Evolutionary conservation across 441 rosid species (phyloP), one percentile per base, ranked within the genome.

Genomic region (Dalechampia spathulata): DNA sequence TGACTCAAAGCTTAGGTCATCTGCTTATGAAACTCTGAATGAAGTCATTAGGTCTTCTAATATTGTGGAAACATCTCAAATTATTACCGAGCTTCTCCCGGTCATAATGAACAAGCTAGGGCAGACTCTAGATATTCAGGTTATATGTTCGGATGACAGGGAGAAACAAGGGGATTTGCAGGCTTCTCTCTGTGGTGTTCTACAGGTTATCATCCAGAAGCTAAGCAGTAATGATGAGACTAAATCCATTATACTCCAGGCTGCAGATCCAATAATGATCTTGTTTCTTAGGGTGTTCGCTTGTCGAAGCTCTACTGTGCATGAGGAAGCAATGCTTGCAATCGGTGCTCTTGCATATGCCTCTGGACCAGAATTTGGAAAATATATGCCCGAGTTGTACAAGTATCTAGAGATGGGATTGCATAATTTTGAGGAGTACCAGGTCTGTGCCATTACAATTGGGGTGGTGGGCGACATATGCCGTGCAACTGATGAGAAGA

Each of bases 331-430:
- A 39, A 76, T 81, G 78, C 77, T 81, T 21, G 82, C 84, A 3
- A 81, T 78, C 54, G 87, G 87, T 20, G 82, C 87, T 34, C 83
- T 81, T 56, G 83, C 83, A 21, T 76, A 81, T 58, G 75, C 78
- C 44, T 26, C 78, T 6, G 87, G 87, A 40, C 70, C 80, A 6
- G 74, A 74, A 65, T 81, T 81, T 68, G 75, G 63, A 14, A 81
- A 81, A 60, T 81, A 81, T 65, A 76, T 81, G 84, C 60, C 80
- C 2, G 83, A 74, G 58, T 74, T 81, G 32, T 75, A 71, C 60
- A 75, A 77, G 57, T 80, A 77, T 52, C 66, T 80, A 60, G 80
- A 80, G 44, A 72, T 72, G 77, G 85, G 86, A 21, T 73, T 78
- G 59, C 86, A 78, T 60, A 80, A 80, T 54, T 80, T 73, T 55